Evolutionary conservation across 2,329 filamentous ascomycete species (phyloP), one percentile per base, ranked within the genome.

Genomic region (Tolypocladium guangdongense): DNA sequence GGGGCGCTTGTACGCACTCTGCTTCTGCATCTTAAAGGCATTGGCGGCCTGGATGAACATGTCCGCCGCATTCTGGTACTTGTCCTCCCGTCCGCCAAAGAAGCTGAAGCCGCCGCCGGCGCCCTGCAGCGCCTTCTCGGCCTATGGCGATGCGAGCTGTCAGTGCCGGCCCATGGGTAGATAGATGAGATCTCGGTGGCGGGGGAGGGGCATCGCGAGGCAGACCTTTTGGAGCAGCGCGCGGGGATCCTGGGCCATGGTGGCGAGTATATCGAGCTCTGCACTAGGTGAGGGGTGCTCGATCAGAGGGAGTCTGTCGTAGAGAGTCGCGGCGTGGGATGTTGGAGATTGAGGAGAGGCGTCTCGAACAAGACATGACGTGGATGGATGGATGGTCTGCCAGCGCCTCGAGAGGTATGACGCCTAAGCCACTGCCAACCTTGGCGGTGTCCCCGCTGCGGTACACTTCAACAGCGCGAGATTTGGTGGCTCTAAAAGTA

Each of bases 31-130:
- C 66, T 89, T 82, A 70, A 95, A 97, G 55, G 89, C 89, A 74
- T 96, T 96, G 57, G 86, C 93, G 41, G 92, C 92, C 69, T 95
- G 84, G 56, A 82, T 84, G 67, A 90, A 97, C 59, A 93, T 76
- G 61, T 96, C 90, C 58, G 88, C 89, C 16, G 92, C 92, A 72
- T 85, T 83, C 73, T 95, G 88, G 66, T 88, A 91, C 71, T 96
- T 97, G 58, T 96, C 90, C 63, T 88, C 81, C 55, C 84, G 81
- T 47, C 88, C 88, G 45, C 90, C 88, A 63, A 99, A 96, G 72
- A 96, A 84, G 68, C 84, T 88, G 74, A 96, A 96, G 63, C 91
- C 91, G 32, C 87, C 77, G 22, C 82, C 77, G 41, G 92, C 91
- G 60, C 86, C 77, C 62, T 84, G 74, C 30, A 88, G 80, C 51